phyloP scores from a whole-genome alignment of 495 filamentous ascomycete species.

The Penicillium chermesinum region DNA sequence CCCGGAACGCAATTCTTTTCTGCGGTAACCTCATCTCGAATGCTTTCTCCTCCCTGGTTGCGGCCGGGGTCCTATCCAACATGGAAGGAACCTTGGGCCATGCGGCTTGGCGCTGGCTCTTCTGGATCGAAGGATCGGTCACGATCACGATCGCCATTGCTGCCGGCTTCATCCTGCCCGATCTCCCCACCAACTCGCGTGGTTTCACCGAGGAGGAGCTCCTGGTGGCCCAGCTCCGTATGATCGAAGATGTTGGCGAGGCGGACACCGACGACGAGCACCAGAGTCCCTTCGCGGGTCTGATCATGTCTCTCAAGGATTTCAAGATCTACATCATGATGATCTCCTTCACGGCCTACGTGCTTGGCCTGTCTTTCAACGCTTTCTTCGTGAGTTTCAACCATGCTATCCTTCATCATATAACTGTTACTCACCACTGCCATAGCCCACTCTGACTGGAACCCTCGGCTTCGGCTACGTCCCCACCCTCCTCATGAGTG shows the following conservation, averaged over 20 bases:
- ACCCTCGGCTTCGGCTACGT: slow-evolving; percentile 65
- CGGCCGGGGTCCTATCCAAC: slow-evolving; percentile 39
- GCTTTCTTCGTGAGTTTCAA: slow-evolving; percentile 30
- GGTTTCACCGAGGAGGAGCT: slow-evolving; percentile 67
- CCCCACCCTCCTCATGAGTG: slow-evolving; percentile 68
- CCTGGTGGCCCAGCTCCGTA: slow-evolving; percentile 59
- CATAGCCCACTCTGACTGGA: slow-evolving; percentile 73
- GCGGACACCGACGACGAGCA: slow-evolving; percentile 58
- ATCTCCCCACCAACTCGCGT: slow-evolving; percentile 66
- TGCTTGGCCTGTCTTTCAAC: slow-evolving; percentile 32
- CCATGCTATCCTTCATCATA: background rate
- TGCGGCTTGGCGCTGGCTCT: slow-evolving; percentile 63
- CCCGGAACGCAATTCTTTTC: slow-evolving; percentile 40
- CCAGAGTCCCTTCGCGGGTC: slow-evolving; percentile 59
- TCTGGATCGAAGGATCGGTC: slow-evolving; percentile 41
- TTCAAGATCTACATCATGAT: slow-evolving; percentile 67
- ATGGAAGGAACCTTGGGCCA: slow-evolving; percentile 40
- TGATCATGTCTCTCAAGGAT: slow-evolving; percentile 64
- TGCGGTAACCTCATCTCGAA: slow-evolving; percentile 51
- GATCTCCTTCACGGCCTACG: slow-evolving; percentile 33
- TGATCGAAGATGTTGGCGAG: slow-evolving; percentile 74
- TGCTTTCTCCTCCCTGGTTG: slow-evolving; percentile 59
- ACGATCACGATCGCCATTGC: slow-evolving; percentile 29
- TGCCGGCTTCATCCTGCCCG: slow-evolving; percentile 60
- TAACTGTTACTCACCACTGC: slow-evolving; percentile 52